These are phyloP conservation scores for Boletus reticuloceps DNA, from an alignment of 768 basidiomycete genomes.

Conservation along the genomic window DNA sequence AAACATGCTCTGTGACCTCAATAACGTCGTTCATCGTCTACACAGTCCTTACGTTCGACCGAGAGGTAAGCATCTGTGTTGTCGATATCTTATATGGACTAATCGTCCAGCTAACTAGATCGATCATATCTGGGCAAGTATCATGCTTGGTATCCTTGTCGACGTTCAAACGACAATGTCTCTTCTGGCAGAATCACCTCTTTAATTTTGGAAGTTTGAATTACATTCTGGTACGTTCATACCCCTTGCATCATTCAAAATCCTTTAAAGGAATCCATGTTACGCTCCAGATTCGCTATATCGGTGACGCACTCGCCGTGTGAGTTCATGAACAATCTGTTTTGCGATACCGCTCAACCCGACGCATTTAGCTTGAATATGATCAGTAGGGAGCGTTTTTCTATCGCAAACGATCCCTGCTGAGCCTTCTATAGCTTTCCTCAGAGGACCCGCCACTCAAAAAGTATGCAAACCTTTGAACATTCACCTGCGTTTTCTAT, in stretches of 20 bases:
- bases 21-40: neutral
- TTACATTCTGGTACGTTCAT: conserved; percentile 20
- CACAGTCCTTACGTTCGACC: conserved; percentile 13
- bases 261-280: neutral
- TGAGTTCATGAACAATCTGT: conserved; percentile 1
- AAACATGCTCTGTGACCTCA: neutral
- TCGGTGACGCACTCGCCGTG: conserved; percentile 20
- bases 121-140: conserved; percentile 20
- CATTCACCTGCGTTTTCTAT: neutral
- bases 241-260: neutral
- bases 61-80: conserved; percentile 9
- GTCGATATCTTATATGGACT: neutral
- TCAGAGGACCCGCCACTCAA: conserved; percentile 3
- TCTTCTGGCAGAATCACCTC: conserved; percentile 1
- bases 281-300: conserved; percentile 20
- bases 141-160: neutral
- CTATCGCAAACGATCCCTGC: neutral
- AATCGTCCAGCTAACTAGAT: conserved; percentile 3
- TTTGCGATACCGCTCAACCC: neutral
- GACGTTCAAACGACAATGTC: neutral
- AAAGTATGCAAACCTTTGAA: conserved; percentile 2
- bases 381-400: neutral
- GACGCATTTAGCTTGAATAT: conserved; percentile 7
- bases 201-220: conserved; percentile 14
- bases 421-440: conserved; percentile 10